Percentiles rank a stretch among this genome's conserved stretches.
phyloP scores from a whole-genome alignment of 371 early-diverging fungal species.

The Rhizomucor pusillus region DNA sequence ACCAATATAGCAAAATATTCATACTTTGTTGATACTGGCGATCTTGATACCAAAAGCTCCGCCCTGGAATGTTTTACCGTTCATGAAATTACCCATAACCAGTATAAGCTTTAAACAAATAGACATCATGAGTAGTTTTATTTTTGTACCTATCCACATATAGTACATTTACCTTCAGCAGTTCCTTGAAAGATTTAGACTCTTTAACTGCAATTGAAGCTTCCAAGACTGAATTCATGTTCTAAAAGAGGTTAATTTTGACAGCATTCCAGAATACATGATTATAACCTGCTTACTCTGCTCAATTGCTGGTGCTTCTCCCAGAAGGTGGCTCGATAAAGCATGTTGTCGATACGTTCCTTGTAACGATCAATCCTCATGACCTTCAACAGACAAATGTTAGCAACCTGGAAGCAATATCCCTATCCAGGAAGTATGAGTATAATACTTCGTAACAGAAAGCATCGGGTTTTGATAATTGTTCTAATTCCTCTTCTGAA shows the following conservation, averaged over 20 bases:
- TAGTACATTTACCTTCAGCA: conserved; percentile 47
- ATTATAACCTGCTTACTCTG: conserved; percentile 38
- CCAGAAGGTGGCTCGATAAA: conserved; percentile 74
- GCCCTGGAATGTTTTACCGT: conserved; percentile 84
- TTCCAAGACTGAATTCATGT: conserved; percentile 46
- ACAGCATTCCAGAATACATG: not conserved
- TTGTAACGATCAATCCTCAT: conserved; percentile 82
- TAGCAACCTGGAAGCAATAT: not conserved
- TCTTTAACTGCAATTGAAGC: conserved; percentile 57
- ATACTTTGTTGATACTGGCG: conserved; percentile 79
- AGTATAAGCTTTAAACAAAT: conserved; percentile 66
- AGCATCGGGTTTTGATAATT: conserved; percentile 75
- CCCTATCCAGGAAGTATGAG: not conserved
- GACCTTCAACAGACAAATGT: conserved; percentile 41
- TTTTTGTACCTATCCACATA: not conserved
- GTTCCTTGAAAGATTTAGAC: conserved; percentile 47
- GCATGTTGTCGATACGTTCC: conserved; percentile 72
- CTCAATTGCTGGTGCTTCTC: conserved; percentile 72
- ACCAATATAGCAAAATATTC: not conserved
- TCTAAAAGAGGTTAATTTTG: conserved; percentile 24
- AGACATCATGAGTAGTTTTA: not conserved
- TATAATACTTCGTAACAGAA: conserved; percentile 77
- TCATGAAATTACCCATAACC: conserved; percentile 91
- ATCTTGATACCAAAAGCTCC: conserved; percentile 92
- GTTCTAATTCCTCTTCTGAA: conserved; percentile 58